phyloP scores from a whole-genome alignment of 2,329 filamentous ascomycete species.

The Albophoma yamanashiensis region DNA sequence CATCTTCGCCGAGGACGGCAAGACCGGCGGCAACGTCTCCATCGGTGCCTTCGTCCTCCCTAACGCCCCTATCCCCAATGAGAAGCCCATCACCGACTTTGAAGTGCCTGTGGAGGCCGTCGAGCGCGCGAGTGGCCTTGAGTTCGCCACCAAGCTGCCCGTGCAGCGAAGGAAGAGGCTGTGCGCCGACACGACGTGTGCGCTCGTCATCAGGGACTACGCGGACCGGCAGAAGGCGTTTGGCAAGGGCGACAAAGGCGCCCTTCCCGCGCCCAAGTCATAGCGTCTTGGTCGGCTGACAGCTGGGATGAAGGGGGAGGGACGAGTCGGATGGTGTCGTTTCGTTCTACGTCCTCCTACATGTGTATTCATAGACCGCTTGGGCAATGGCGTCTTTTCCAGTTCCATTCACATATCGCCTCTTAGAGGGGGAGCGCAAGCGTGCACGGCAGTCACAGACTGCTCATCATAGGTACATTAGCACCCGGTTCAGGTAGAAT shows the following conservation, averaged over 20 bases:
- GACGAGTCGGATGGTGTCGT: background rate
- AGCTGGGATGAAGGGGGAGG: background rate
- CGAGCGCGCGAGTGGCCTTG: slow-evolving; percentile 82
- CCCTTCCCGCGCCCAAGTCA: slow-evolving; percentile 7
- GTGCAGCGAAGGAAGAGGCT: slow-evolving; percentile 62
- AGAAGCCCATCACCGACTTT: slow-evolving; percentile 80
- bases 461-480: background rate
- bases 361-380: background rate
- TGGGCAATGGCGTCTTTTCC: background rate
- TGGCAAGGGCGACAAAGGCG: slow-evolving; percentile 24
- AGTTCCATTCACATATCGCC: background rate
- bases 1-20: slow-evolving; percentile 85
- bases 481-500: background rate
- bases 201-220: slow-evolving; percentile 74
- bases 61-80: slow-evolving; percentile 79
- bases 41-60: slow-evolving; percentile 92
- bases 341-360: background rate
- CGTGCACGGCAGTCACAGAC: slow-evolving; percentile 32
- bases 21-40: slow-evolving; percentile 61
- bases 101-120: slow-evolving; percentile 90
- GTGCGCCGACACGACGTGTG: slow-evolving; percentile 79
- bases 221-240: slow-evolving; percentile 50
- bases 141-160: slow-evolving; percentile 78
- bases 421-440: slow-evolving; percentile 30
- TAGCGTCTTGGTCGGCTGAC: background rate